A percentile compares a stretch with the other conserved stretches of the same genome.
These are phyloP conservation scores for Tulasnella sp. DNA, from an alignment of 768 basidiomycete species.

Conservation along the genomic window DNA sequence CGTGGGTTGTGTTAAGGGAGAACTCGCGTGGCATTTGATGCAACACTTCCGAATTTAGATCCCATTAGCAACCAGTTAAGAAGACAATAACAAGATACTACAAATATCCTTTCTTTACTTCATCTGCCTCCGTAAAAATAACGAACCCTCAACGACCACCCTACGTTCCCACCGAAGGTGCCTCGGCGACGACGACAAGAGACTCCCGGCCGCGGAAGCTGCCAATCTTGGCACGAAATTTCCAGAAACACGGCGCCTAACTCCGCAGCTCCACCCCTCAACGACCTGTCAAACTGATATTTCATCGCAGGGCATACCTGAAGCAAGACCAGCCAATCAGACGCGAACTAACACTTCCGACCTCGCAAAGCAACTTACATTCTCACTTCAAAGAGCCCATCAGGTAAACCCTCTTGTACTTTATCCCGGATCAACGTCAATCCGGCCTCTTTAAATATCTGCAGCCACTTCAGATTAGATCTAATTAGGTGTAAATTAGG, in stretches of 20 bases:
- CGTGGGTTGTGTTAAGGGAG: background rate
- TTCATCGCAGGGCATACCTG: constrained; percentile 20
- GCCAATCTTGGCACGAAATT: constrained; percentile 3
- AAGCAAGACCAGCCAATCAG: background rate
- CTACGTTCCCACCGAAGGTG: background rate
- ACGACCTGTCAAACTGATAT: background rate
- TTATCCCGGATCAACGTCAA: constrained; percentile 67
- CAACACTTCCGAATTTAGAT: background rate
- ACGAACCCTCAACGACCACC: background rate
- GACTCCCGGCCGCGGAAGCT: background rate
- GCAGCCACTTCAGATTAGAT: constrained; percentile 78
- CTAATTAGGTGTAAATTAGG: constrained; percentile 34
- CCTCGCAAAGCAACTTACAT: constrained; percentile 51
- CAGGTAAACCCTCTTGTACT: constrained; percentile 78
- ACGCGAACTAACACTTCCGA: too few species aligned
- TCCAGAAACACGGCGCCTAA: background rate
- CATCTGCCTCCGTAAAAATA: background rate
- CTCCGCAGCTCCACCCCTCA: background rate
- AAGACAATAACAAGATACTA: background rate
- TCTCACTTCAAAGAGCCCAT: constrained; percentile 77
- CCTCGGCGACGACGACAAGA: background rate
- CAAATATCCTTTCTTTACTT: background rate
- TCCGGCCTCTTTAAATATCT: constrained; percentile 68
- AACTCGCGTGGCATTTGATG: background rate
- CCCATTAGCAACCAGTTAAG: background rate